phyloP scores from a whole-genome alignment of 1,284 basidiomycete species.

The Nidula niveotomentosa region DNA sequence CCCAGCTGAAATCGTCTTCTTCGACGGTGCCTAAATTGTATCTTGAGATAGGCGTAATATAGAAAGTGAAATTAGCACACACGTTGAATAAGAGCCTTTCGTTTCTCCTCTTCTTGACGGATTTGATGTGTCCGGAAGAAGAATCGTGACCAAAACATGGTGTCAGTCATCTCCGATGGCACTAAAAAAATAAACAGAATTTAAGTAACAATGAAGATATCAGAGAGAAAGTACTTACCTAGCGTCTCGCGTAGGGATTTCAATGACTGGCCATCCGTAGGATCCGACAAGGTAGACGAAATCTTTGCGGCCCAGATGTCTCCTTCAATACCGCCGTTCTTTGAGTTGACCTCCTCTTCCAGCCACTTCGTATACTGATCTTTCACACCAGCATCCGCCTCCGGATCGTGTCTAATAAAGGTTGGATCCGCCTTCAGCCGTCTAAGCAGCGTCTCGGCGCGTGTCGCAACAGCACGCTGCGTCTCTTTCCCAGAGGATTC shows the following conservation, averaged over 20 bases:
- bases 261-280: conserved; percentile 56
- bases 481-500: conserved; percentile 25
- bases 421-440: conserved; percentile 76
- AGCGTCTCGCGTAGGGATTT: conserved; percentile 57
- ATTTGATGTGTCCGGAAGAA: conserved; percentile 92
- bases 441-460: conserved; percentile 78
- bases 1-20: conserved; percentile 83
- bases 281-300: conserved; percentile 46
- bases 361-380: conserved; percentile 68
- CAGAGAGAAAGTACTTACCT: conserved; percentile 43
- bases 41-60: conserved; percentile 4
- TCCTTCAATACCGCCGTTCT: conserved; percentile 58
- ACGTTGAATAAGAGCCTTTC: conserved; percentile 83
- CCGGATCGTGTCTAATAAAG: conserved; percentile 78
- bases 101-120: conserved; percentile 77
- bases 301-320: conserved; percentile 55
- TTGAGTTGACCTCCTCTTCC: conserved; percentile 43
- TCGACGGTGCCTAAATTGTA: conserved; percentile 45
- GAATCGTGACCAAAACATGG: conserved; percentile 88
- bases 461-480: conserved; percentile 59
- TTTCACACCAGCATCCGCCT: conserved; percentile 52
- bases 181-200: conserved; percentile 42
- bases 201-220: conserved; percentile 4
- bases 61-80: conserved; percentile 15
- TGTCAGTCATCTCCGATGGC: conserved; percentile 64